Evolutionary conservation across 768 basidiomycete genomes (phyloP).

Genomic region (Mycena galopus): DNA sequence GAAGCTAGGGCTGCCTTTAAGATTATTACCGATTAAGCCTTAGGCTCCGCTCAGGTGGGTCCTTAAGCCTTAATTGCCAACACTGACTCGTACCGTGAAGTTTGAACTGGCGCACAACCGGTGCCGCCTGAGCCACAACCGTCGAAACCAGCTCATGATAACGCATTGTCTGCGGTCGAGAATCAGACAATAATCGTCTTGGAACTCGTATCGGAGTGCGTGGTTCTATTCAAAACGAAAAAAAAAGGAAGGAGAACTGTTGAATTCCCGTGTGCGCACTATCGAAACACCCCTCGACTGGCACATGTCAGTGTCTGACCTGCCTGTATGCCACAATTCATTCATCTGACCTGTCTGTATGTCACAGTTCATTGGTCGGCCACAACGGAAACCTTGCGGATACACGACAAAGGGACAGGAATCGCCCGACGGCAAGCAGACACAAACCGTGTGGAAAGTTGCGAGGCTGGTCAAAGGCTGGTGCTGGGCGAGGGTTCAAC

Average conservation of each 20-base stretch:
- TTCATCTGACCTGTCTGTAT: constrained; percentile 13
- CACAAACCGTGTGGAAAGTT: too few relatives aligned
- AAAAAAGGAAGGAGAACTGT: not conserved
- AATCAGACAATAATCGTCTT: constrained; percentile 11
- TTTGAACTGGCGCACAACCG: constrained; percentile 15
- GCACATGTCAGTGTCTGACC: constrained; percentile 11
- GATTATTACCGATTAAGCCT: too few relatives aligned
- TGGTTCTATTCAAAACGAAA: too few relatives aligned
- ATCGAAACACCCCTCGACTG: constrained; percentile 19
- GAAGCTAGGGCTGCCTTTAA: too few relatives aligned
- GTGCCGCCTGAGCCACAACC: constrained; percentile 8
- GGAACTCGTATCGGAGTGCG: not conserved
- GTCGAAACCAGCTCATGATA: constrained; percentile 15
- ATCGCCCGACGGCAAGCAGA: too few relatives aligned
- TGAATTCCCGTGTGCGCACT: constrained; percentile 13
- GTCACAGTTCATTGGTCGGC: constrained; percentile 20
- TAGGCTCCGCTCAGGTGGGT: too few relatives aligned
- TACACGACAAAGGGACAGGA: constrained; percentile 23
- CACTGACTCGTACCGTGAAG: constrained; percentile 5
- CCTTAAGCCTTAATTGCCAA: too few relatives aligned
- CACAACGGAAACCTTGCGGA: constrained; percentile 21
- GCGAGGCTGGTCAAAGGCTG: too few relatives aligned
- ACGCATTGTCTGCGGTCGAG: constrained; percentile 15
- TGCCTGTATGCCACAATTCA: not conserved
- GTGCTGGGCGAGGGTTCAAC: too few relatives aligned